Evolutionary conservation across 2,329 filamentous ascomycete species (phyloP), one percentile per base, ranked within the genome.

Genomic region (Pseudogymnoascus sp.): DNA sequence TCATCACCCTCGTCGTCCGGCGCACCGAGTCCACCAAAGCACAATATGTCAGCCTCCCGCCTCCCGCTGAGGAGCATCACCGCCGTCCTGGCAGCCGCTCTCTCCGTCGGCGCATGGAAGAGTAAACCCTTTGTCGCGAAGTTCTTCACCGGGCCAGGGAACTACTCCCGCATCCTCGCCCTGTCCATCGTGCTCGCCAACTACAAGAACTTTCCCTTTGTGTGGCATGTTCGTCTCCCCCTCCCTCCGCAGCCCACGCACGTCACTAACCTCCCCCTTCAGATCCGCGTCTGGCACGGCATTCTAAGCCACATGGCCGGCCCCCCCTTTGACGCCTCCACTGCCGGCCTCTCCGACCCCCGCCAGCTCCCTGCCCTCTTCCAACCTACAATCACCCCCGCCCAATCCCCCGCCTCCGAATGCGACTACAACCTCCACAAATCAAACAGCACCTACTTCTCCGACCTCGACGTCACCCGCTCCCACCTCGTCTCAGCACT

Each of bases 401-500:
- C 84, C 1, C 81, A 81, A 68, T 81, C 85, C 2, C 80, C 85
- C 0, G 73, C 87, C 61, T 75, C 81, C 63, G 88, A 91, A 74
- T 86, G 79, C 68, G 88, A 91, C 72, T 89, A 89, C 77, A 90
- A 90, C 73, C 68, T 89, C 61, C 87, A 90, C 76, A 90, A 90
- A 70, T 86, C 82, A 48, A 90, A 90, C 73, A 82, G 78, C 66
- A 89, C 87, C 1, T 90, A 89, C 73, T 90, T 89, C 71, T 78
- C 81, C 48, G 87, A 90, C 70, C 81, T 89, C 61, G 87, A 90
- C 70, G 80, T 89, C 58, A 85, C 88, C 39, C 89, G 94, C 62
- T 89, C 89, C 0, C 90, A 95, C 66, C 84, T 94, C 7, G 85
- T 95, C 61, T 88, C 86, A 58, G 84, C 86, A 66, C 77, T 92